These are phyloP conservation scores for Elsinoe fawcettii DNA, from an alignment of 2,329 filamentous ascomycete genomes.

Conservation along the genomic window DNA sequence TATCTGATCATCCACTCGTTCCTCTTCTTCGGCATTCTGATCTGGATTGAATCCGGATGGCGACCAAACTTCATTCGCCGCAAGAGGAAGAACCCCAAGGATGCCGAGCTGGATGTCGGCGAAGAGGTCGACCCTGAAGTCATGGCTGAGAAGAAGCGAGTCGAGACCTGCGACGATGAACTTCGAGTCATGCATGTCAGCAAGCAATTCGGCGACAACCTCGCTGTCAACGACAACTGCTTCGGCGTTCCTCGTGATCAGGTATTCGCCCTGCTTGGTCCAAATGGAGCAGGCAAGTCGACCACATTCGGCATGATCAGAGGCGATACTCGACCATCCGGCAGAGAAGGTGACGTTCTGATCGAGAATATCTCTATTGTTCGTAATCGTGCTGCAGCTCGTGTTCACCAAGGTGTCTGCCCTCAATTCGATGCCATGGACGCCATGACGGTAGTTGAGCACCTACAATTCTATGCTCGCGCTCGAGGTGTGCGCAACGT, in stretches of 20 bases:
- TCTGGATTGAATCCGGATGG: constrained; percentile 72
- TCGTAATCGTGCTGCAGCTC: constrained; percentile 62
- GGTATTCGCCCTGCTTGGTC: constrained; percentile 81
- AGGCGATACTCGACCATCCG: constrained; percentile 71
- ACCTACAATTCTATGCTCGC: constrained; percentile 79
- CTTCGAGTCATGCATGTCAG: constrained; percentile 73
- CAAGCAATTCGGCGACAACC: constrained; percentile 67
- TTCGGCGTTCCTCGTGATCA: constrained; percentile 74
- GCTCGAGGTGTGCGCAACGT: constrained; percentile 71
- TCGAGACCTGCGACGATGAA: constrained; percentile 56
- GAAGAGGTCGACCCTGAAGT: constrained; percentile 49
- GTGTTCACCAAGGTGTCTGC: constrained; percentile 78
- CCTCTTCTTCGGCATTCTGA: constrained; percentile 61
- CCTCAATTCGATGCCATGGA: constrained; percentile 73
- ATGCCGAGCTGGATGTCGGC: constrained; percentile 34
- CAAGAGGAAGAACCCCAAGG: constrained; percentile 34
- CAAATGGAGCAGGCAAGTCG: constrained; percentile 86
- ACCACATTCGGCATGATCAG: constrained; percentile 84
- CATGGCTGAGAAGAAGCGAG: constrained; percentile 54
- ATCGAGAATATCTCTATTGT: constrained; percentile 71
- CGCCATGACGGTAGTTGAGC: constrained; percentile 80
- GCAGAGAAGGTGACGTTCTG: constrained; percentile 66
- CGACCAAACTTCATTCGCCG: constrained; percentile 51
- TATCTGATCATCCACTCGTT: constrained; percentile 71
- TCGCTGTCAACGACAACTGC: constrained; percentile 79